Evolutionary conservation across 2,329 filamentous ascomycete species (phyloP).

Genomic region (Alternaria sp.): DNA sequence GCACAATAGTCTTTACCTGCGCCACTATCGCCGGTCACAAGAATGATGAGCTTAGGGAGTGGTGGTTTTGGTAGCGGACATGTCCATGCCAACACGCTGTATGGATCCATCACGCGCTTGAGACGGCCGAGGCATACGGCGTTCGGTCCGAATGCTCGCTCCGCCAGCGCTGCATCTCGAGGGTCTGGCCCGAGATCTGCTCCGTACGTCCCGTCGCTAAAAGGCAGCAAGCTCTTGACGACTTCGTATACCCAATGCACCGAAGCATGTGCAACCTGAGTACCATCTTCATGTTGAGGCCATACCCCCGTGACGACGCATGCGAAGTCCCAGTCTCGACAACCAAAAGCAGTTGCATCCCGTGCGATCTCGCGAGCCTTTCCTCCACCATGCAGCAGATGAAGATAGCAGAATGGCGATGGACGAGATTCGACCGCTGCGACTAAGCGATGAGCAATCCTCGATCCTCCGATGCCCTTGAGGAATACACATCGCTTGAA

Average conservation of each 20-base stretch:
- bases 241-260: slow-evolving; percentile 67
- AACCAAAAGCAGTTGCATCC: slow-evolving; percentile 67
- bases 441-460: slow-evolving; percentile 53
- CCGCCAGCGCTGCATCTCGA: slow-evolving; percentile 62
- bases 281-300: slow-evolving; percentile 63
- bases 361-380: slow-evolving; percentile 57
- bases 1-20: slow-evolving; percentile 70
- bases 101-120: slow-evolving; percentile 61
- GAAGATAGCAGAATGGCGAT: slow-evolving; percentile 66
- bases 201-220: slow-evolving; percentile 63
- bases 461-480: slow-evolving; percentile 54
- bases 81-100: slow-evolving; percentile 62
- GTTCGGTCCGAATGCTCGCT: slow-evolving; percentile 67
- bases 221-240: slow-evolving; percentile 57
- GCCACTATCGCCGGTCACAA: slow-evolving; percentile 64
- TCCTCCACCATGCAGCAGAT: slow-evolving; percentile 69
- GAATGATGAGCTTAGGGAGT: slow-evolving; percentile 38
- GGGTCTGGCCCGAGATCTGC: slow-evolving; percentile 71
- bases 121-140: slow-evolving; percentile 59
- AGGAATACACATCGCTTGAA: slow-evolving; percentile 72
- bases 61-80: slow-evolving; percentile 61
- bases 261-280: slow-evolving; percentile 49
- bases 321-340: slow-evolving; percentile 70
- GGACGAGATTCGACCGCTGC: slow-evolving; percentile 60
- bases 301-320: slow-evolving; percentile 71